Percentiles rank a stretch among this genome's conserved stretches.
These are phyloP conservation scores for Ascochyta lentis DNA, from an alignment of 2,329 filamentous ascomycete species.

Conservation along the genomic window DNA sequence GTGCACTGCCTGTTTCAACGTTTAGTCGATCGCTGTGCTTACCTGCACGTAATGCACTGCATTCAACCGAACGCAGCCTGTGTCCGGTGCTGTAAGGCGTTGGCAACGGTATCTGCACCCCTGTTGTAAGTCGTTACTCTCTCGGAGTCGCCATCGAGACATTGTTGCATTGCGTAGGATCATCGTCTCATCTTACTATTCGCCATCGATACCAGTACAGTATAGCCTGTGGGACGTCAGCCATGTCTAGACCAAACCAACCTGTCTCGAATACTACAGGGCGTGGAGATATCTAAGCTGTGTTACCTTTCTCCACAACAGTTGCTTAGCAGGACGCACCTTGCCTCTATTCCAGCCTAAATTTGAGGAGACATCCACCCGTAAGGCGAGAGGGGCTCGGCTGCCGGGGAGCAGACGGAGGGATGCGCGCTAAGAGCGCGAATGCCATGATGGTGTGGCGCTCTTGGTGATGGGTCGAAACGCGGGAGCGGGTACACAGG, in stretches of 20 bases:
- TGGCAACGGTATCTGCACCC: conserved; percentile 6
- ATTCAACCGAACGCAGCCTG: background rate
- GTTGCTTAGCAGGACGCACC: conserved; percentile 2
- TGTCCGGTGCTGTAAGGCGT: background rate
- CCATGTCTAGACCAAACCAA: conserved; percentile 3
- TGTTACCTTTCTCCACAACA: conserved; percentile 1
- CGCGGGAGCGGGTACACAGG: background rate
- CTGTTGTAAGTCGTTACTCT: background rate
- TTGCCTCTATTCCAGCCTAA: background rate
- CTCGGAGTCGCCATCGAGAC: background rate
- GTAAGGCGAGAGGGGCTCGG: conserved; percentile 7
- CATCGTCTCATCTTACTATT: background rate
- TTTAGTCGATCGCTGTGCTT: conserved; percentile 13
- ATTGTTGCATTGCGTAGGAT: conserved; percentile 8
- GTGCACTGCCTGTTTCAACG: conserved; percentile 8
- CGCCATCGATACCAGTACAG: background rate
- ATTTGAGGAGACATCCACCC: conserved; percentile 5
- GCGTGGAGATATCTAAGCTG: background rate
- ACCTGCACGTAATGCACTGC: conserved; percentile 15
- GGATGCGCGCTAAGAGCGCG: conserved; percentile 4
- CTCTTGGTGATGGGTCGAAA: background rate
- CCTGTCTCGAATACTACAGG: background rate
- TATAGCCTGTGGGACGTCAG: conserved; percentile 8
- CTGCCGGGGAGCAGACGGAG: conserved; percentile 4
- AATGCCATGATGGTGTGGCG: background rate